These are phyloP conservation scores for Trichoderma harzianum DNA, from an alignment of 2,329 filamentous ascomycete genomes.

Conservation along the genomic window DNA sequence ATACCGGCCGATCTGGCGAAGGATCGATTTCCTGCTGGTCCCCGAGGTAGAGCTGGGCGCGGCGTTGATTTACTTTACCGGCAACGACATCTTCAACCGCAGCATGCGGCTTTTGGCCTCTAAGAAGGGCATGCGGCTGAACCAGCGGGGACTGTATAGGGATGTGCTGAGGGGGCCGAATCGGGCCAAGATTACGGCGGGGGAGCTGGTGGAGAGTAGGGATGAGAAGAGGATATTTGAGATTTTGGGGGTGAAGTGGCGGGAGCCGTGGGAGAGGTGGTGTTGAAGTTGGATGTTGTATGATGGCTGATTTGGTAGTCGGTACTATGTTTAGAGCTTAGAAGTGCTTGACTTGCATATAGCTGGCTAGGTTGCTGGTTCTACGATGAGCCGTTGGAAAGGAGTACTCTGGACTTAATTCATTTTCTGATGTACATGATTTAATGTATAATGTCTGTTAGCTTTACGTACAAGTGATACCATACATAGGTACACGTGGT, in stretches of 20 bases:
- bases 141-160: conserved; percentile 75
- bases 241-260: conserved; percentile 78
- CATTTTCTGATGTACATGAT: neutral
- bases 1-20: conserved; percentile 60
- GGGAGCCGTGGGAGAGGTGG: conserved; percentile 71
- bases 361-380: neutral
- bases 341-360: neutral
- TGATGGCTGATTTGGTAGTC: no score
- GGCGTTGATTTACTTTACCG: conserved; percentile 90
- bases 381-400: neutral
- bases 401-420: neutral
- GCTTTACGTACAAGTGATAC: neutral
- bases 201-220: conserved; percentile 67
- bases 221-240: conserved; percentile 80
- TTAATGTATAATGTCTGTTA: neutral
- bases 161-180: conserved; percentile 61
- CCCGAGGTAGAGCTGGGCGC: conserved; percentile 77
- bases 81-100: conserved; percentile 91
- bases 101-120: conserved; percentile 77
- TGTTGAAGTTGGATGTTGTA: conserved; percentile 52
- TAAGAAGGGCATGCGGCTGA: conserved; percentile 78
- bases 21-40: conserved; percentile 82
- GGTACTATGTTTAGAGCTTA: no score
- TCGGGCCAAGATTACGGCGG: conserved; percentile 61
- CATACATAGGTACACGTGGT: neutral